phyloP scores from a whole-genome alignment of 352 stramenopile genomes.

The Blastocystis hominis region DNA sequence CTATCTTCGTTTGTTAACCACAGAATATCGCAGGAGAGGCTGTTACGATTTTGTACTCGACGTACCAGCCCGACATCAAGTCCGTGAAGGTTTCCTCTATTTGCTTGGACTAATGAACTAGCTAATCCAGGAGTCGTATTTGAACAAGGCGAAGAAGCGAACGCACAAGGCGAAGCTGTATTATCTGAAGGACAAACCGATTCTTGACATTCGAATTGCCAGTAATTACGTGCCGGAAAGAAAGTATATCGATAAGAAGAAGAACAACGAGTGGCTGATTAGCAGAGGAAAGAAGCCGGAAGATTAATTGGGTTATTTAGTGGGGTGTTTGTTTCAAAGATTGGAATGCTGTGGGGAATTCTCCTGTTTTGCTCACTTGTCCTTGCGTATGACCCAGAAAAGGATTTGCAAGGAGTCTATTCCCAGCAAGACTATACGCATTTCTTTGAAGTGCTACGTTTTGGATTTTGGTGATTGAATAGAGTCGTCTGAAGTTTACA shows the following conservation, averaged over 20 bases:
- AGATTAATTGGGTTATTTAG: slow-evolving; percentile 38
- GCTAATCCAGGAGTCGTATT: slow-evolving; percentile 45
- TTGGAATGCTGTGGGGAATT: not conserved
- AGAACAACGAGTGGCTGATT: slow-evolving; percentile 52
- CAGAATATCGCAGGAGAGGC: slow-evolving; percentile 47
- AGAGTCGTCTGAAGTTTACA: not conserved
- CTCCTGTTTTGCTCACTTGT: not conserved
- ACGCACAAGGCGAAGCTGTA: slow-evolving; percentile 47
- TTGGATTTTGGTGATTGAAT: not conserved
- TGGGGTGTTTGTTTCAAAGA: slow-evolving; percentile 24
- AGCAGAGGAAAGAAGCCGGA: slow-evolving; percentile 56
- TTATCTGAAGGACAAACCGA: slow-evolving; percentile 45
- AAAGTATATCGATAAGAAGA: slow-evolving; percentile 43
- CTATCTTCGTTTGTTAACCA: not conserved
- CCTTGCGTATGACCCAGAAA: not conserved
- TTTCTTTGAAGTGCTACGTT: not conserved
- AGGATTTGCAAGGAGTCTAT: slow-evolving; percentile 37
- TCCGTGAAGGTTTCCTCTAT: not conserved
- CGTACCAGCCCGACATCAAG: slow-evolving; percentile 49
- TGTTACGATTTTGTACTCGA: slow-evolving; percentile 37
- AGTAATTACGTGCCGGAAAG: not conserved
- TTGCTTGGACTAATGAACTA: not conserved
- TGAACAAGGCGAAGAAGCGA: slow-evolving; percentile 15
- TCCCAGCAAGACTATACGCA: slow-evolving; percentile 37
- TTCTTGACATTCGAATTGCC: slow-evolving; percentile 18